These are phyloP conservation scores for Aspergillus steynii DNA, from an alignment of 495 filamentous ascomycete species.

Conservation along the genomic window DNA sequence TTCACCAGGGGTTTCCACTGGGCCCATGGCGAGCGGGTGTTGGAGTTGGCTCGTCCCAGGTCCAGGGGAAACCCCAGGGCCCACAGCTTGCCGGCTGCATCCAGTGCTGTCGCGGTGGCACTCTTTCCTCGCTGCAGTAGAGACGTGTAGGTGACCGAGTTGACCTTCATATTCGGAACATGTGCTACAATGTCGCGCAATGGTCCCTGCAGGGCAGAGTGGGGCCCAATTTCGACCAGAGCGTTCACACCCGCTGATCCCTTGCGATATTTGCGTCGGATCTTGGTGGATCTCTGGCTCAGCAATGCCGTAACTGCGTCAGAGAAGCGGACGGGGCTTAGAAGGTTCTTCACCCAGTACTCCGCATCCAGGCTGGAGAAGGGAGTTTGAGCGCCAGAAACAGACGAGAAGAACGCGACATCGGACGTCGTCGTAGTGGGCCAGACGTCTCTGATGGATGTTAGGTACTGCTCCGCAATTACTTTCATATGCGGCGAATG, in stretches of 20 bases:
- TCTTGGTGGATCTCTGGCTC: neutral
- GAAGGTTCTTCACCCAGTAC: slow-evolving; percentile 4
- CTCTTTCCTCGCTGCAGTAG: too few relatives aligned
- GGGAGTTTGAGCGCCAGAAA: neutral
- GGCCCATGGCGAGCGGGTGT: too few relatives aligned
- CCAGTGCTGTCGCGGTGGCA: too few relatives aligned
- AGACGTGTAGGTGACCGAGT: too few relatives aligned
- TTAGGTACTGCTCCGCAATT: neutral
- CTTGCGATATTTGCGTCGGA: neutral
- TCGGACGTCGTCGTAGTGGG: neutral
- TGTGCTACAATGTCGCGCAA: too few relatives aligned
- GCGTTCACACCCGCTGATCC: neutral
- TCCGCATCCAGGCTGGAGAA: neutral
- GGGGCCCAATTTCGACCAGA: slow-evolving; percentile 2
- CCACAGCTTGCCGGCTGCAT: too few relatives aligned
- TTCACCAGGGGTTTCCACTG: too few relatives aligned
- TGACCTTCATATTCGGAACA: too few relatives aligned
- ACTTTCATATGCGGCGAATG: slow-evolving; percentile 48
- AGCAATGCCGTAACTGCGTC: neutral
- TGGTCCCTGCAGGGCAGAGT: slow-evolving; percentile 2
- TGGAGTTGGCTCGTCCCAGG: too few relatives aligned
- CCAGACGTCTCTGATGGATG: neutral
- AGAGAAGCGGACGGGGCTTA: neutral
- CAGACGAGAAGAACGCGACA: neutral
- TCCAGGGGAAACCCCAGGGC: too few relatives aligned